These are phyloP conservation scores for Apiotrichum domesticum DNA, from an alignment of 1,284 basidiomycete genomes.

Conservation along the genomic window DNA sequence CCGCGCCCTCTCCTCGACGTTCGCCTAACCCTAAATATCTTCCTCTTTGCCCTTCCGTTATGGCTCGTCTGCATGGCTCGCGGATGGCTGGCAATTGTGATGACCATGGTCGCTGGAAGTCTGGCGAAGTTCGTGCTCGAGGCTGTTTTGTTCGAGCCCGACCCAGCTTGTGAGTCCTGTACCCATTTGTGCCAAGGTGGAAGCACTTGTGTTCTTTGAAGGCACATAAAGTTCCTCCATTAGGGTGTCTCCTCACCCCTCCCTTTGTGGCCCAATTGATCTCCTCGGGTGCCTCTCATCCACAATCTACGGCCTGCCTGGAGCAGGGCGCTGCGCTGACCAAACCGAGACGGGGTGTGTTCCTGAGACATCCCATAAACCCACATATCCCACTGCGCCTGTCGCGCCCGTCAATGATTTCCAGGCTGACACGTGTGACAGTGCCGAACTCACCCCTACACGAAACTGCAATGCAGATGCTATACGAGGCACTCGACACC, in stretches of 20 bases:
- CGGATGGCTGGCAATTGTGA: slow-evolving; percentile 8
- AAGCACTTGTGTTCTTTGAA: too few relatives aligned
- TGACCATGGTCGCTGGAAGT: neutral
- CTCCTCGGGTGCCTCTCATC: too few relatives aligned
- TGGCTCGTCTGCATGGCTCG: slow-evolving; percentile 2
- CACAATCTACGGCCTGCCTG: too few relatives aligned
- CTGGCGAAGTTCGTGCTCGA: slow-evolving; percentile 10
- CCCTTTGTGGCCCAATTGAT: too few relatives aligned
- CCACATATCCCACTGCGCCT: too few relatives aligned
- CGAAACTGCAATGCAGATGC: slow-evolving; percentile 31
- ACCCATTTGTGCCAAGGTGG: too few relatives aligned
- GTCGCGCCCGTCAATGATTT: too few relatives aligned
- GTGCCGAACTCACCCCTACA: slow-evolving; percentile 41
- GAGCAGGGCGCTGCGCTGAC: too few relatives aligned
- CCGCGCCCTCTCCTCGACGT: slow-evolving; percentile 9
- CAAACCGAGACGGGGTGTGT: too few relatives aligned
- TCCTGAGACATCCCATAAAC: too few relatives aligned
- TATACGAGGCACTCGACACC: slow-evolving; percentile 39
- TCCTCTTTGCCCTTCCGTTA: slow-evolving; percentile 4
- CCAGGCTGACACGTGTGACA: neutral
- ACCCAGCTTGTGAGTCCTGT: slow-evolving; percentile 10
- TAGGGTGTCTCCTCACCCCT: too few relatives aligned
- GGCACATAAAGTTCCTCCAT: too few relatives aligned
- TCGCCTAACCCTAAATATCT: slow-evolving; percentile 10
- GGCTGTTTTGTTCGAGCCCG: slow-evolving; percentile 4